Percentiles rank a stretch among this genome's conserved stretches.
These are phyloP conservation scores for Phytophthora vignae DNA, from an alignment of 352 stramenopile species.

Conservation along the genomic window DNA sequence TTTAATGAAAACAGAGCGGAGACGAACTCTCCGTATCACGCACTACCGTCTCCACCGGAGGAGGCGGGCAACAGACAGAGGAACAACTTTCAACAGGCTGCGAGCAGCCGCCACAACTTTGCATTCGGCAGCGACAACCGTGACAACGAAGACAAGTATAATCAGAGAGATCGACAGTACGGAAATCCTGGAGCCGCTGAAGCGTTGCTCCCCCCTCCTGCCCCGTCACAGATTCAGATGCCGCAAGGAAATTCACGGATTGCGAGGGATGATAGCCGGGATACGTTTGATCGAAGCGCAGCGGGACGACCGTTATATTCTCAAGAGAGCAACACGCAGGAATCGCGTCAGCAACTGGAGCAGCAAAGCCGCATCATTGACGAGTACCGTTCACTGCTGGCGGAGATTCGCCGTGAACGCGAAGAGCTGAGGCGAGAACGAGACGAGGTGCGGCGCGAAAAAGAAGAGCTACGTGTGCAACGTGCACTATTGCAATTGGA, in stretches of 20 bases:
- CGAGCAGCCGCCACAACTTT: constrained; percentile 24
- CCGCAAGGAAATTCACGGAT: constrained; percentile 13
- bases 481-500: constrained; percentile 72
- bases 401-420: constrained; percentile 76
- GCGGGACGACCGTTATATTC: constrained; percentile 13
- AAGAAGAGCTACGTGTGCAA: constrained; percentile 79
- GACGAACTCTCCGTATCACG: constrained; percentile 17
- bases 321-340: constrained; percentile 24
- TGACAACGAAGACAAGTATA: constrained; percentile 27
- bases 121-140: constrained; percentile 17
- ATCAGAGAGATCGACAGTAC: constrained; percentile 29
- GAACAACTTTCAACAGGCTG: constrained; percentile 22
- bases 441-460: constrained; percentile 71
- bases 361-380: constrained; percentile 51
- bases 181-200: constrained; percentile 10
- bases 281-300: constrained; percentile 20
- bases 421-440: constrained; percentile 77
- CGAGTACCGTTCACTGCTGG: constrained; percentile 71
- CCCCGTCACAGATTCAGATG: constrained; percentile 29
- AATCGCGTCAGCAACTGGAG: constrained; percentile 29
- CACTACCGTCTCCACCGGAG: constrained; percentile 25
- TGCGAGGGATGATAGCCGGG: constrained; percentile 17
- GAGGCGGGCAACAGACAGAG: constrained; percentile 15
- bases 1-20: constrained; percentile 20
- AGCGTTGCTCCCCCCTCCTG: constrained; percentile 33